A percentile compares a stretch with the other conserved stretches of the same genome.
These are phyloP conservation scores for Aurantiochytrium sp. DNA, from an alignment of 108 stramenopile genomes.

Conservation along the genomic window DNA sequence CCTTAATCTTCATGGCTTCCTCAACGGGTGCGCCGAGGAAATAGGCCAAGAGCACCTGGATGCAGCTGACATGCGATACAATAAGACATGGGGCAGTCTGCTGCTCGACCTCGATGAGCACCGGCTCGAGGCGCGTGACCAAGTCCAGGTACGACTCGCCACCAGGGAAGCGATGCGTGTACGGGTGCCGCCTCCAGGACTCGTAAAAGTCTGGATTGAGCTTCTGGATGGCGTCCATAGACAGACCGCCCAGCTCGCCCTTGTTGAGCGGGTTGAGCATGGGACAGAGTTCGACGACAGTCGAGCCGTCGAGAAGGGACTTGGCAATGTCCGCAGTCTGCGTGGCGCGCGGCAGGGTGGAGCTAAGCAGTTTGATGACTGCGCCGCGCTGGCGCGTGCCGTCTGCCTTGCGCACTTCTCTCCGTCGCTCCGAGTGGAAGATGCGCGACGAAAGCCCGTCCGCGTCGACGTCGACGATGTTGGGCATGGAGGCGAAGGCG, in stretches of 20 bases:
- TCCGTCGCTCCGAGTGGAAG: background rate
- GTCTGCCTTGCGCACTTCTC: background rate
- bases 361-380: background rate
- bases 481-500: background rate
- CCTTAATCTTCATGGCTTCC: conserved; percentile 68
- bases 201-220: conserved; percentile 68
- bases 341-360: background rate
- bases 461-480: background rate
- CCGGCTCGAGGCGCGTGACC: conserved; percentile 67
- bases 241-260: conserved; percentile 77
- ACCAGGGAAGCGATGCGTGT: conserved; percentile 74
- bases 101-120: conserved; percentile 81
- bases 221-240: conserved; percentile 68
- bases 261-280: conserved; percentile 83
- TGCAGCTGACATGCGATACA: conserved; percentile 78
- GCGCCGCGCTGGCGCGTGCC: background rate
- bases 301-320: background rate
- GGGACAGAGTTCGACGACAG: conserved; percentile 15
- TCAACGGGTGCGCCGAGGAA: conserved; percentile 72
- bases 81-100: conserved; percentile 74
- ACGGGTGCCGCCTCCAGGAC: conserved; percentile 68
- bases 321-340: conserved; percentile 19
- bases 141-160: conserved; percentile 82
- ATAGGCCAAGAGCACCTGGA: conserved; percentile 79
- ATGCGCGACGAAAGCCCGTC: background rate